Conservation (phyloP, 1,284 basidiomycete species). For the Ganoderma lucidum region DNA sequence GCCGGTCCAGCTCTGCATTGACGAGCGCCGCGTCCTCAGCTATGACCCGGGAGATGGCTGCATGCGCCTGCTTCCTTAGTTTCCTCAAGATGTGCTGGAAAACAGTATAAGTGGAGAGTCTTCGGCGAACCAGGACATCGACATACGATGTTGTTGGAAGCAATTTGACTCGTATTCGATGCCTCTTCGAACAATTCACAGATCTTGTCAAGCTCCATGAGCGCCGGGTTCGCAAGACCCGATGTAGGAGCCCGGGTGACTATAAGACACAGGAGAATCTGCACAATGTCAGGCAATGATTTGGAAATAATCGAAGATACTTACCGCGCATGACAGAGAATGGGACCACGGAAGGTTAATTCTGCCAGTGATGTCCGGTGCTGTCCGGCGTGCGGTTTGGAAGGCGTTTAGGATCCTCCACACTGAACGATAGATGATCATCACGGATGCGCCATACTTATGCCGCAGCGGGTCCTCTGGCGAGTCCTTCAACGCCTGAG, state of each 20-base stretch:
- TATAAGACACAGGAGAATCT: conserved; percentile 76
- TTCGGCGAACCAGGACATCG: neutral
- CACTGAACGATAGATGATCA: conserved; percentile 75
- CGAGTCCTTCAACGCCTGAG: conserved; percentile 66
- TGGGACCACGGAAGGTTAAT: conserved; percentile 68
- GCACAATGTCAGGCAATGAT: neutral
- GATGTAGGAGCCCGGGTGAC: conserved; percentile 65
- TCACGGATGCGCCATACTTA: conserved; percentile 69
- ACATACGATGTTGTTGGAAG: conserved; percentile 58
- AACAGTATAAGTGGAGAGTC: neutral
- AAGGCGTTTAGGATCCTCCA: conserved; percentile 66
- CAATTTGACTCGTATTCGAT: conserved; percentile 53
- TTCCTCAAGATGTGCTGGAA: conserved; percentile 57
- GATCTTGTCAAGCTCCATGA: conserved; percentile 64
- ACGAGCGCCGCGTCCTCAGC: conserved; percentile 40
- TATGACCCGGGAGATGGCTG: conserved; percentile 50
- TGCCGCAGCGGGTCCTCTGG: conserved; percentile 65
- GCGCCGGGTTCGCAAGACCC: conserved; percentile 58
- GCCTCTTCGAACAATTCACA: conserved; percentile 60
- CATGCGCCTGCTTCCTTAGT: conserved; percentile 60
- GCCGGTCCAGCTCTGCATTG: conserved; percentile 64
- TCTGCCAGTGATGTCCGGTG: conserved; percentile 53
- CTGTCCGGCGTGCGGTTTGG: conserved; percentile 48
- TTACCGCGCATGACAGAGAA: conserved; percentile 65
- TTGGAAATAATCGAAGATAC: conserved; percentile 35